Evolutionary conservation across 2,329 filamentous ascomycete genomes (phyloP).

Genomic region (Stachybotrys chlorohalonatus): DNA sequence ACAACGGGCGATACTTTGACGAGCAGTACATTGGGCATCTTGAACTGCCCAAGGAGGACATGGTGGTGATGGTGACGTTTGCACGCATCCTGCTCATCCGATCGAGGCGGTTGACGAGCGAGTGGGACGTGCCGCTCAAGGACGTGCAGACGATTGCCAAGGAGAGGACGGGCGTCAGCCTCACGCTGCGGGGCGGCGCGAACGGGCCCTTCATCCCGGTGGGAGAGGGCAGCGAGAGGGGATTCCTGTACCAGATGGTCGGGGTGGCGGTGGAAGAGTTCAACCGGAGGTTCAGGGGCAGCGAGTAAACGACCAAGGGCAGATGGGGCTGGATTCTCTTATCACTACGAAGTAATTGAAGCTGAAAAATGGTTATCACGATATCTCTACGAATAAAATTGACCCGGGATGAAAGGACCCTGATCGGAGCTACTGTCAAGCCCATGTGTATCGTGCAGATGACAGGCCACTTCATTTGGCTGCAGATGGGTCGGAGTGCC

Average conservation of each 20-base stretch:
- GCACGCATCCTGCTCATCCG: constrained; percentile 82
- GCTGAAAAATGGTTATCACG: not conserved
- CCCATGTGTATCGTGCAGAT: not conserved
- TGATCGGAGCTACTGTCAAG: not conserved
- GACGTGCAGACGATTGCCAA: constrained; percentile 96
- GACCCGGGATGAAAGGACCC: not conserved
- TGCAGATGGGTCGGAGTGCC: not conserved
- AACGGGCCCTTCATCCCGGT: constrained; percentile 95
- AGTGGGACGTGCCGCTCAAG: constrained; percentile 95
- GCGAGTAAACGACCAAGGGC: constrained; percentile 13
- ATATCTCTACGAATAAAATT: not conserved
- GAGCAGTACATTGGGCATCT: constrained; percentile 96
- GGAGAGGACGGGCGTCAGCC: constrained; percentile 86
- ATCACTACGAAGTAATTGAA: not conserved
- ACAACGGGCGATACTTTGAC: constrained; percentile 96
- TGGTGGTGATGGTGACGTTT: constrained; percentile 84
- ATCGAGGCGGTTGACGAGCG: constrained; percentile 73
- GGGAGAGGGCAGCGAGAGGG: constrained; percentile 67
- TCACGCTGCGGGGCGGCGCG: constrained; percentile 78
- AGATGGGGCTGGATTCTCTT: not conserved
- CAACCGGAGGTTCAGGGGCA: constrained; percentile 48
- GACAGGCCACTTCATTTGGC: not conserved
- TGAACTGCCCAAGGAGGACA: constrained; percentile 80
- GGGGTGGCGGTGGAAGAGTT: constrained; percentile 59
- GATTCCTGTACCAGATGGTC: constrained; percentile 57